These are phyloP conservation scores for Candida sanyaensis DNA, from an alignment of 1,139 yeast species.

Conservation along the genomic window DNA sequence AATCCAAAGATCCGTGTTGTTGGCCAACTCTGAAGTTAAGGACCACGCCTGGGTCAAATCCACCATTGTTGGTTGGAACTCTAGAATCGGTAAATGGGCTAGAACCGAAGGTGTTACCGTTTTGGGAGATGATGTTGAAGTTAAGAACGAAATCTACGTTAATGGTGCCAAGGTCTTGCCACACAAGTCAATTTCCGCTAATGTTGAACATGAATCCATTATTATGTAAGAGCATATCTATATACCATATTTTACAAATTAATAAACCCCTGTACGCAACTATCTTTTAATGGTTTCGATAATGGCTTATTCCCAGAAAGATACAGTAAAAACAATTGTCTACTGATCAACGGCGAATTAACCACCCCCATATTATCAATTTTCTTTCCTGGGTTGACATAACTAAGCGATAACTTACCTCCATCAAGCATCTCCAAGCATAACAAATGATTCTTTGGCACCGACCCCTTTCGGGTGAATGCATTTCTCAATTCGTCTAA, in stretches of 20 bases:
- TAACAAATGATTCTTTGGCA: constrained; percentile 64
- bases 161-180: constrained; percentile 99
- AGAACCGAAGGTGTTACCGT: constrained; percentile 98
- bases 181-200: constrained; percentile 94
- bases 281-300: constrained; percentile 40
- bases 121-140: constrained; percentile 98
- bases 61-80: constrained; percentile 99
- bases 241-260: not conserved
- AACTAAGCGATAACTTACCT: constrained; percentile 50
- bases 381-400: constrained; percentile 32
- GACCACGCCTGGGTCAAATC: constrained; percentile 98
- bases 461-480: constrained; percentile 55
- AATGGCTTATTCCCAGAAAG: constrained; percentile 64
- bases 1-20: constrained; percentile 91
- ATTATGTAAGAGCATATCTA: constrained; percentile 69
- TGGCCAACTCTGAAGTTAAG: constrained; percentile 88
- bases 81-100: constrained; percentile 98
- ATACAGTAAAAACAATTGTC: constrained; percentile 60
- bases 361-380: constrained; percentile 48
- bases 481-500: constrained; percentile 55
- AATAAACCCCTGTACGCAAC: constrained; percentile 24
- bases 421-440: constrained; percentile 46
- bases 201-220: constrained; percentile 96
- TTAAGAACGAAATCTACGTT: constrained; percentile 97
- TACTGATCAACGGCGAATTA: constrained; percentile 49